phyloP scores from a whole-genome alignment of 202 grass and related monocot species.

The Setaria viridis region DNA sequence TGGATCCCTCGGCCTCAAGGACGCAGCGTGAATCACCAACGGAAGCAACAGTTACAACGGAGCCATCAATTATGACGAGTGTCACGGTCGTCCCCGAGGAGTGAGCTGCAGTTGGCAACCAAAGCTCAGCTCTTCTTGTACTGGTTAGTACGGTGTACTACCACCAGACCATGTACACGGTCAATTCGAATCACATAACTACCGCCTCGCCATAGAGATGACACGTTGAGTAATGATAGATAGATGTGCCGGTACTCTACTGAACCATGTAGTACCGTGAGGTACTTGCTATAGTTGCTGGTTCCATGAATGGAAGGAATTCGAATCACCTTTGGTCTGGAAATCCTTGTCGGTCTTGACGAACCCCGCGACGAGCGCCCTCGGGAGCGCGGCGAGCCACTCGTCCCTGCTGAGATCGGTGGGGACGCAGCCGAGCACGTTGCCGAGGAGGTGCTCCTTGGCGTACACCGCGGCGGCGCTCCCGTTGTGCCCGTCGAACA shows the following conservation, averaged over 20 bases:
- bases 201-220: not conserved
- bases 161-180: not conserved
- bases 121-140: slow-evolving; percentile 11
- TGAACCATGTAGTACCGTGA: not conserved
- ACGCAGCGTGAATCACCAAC: slow-evolving; percentile 75
- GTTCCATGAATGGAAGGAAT: slow-evolving; percentile 5
- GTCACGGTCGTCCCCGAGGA: slow-evolving; percentile 81
- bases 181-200: not conserved
- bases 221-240: not conserved
- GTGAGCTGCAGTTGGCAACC: slow-evolving; percentile 33
- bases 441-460: slow-evolving; percentile 82
- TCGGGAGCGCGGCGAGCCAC: slow-evolving; percentile 87
- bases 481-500: slow-evolving; percentile 98
- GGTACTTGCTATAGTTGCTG: not conserved
- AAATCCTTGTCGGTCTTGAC: slow-evolving; percentile 98
- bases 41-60: slow-evolving; percentile 66
- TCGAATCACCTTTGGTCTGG: slow-evolving; percentile 66
- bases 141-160: not conserved
- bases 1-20: slow-evolving; percentile 67
- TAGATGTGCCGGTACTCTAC: not conserved
- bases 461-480: slow-evolving; percentile 81
- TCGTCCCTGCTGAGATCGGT: slow-evolving; percentile 76
- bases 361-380: slow-evolving; percentile 94
- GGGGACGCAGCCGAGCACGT: slow-evolving; percentile 77
- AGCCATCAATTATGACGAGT: slow-evolving; percentile 74